Base-by-base conservation (phyloP, 2,329 filamentous ascomycete genomes). In the Aspergillus sojae region DNA sequence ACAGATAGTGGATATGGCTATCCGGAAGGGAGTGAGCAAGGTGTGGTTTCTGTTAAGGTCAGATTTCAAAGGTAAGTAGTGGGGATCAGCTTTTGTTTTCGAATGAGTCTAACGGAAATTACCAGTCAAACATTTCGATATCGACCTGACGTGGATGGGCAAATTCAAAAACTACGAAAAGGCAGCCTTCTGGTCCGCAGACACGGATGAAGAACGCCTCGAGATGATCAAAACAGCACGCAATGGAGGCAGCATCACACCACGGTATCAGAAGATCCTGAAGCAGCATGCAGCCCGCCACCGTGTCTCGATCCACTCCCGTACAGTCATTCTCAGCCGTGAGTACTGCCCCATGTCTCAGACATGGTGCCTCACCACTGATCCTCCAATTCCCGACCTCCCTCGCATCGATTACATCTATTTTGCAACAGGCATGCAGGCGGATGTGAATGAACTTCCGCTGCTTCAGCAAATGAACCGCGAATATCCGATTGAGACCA, bases 161-260 rank as follows among this genome's bases (percentile, higher is more conserved):
- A 94, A 94, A 74, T 94, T 91, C 75, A 88, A 89, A 61, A 94
- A 94, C 73, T 85, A 88, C 60, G 88, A 91, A 68, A 91, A 94
- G 73, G 89, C 91, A 0, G 84, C 84, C 0, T 95, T 94, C 75
- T 94, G 91, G 89, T 87, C 86, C 7, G 90, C 90, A 4, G 90
- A 93, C 68, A 86, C 85, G 6, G 89, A 92, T 64, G 84, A 88
- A 70, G 85, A 94, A 75, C 84, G 91, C 3, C 82, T 89, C 34
- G 82, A 88, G 41, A 90, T 91, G 76, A 84, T 91, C 65, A 82
- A 84, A 66, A 77, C 81, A 52, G 91, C 91, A 0, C 84, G 91
- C 7, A 88, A 89, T 19, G 92, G 92, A 2, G 91, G 91, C n/a
- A 93, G 89, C 75, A 86, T 94, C 67, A 93, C 88, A 4, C 88